Base-by-base conservation (phyloP, 768 basidiomycete species). In the Lactifluus subvellereus region DNA sequence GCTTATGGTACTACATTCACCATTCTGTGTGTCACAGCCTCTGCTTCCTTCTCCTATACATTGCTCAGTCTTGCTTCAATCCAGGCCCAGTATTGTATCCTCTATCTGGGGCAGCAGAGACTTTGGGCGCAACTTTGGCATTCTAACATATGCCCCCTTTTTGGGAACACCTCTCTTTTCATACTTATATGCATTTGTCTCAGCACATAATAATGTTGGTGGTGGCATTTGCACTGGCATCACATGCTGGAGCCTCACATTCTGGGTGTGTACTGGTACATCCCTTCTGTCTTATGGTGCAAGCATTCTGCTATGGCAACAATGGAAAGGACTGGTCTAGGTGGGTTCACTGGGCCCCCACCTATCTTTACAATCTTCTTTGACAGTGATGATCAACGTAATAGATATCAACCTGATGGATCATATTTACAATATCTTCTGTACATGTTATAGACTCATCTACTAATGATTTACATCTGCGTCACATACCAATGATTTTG, bases 81-180 rank as follows among this genome's bases (percentile, higher is more conserved):
- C 38, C 66, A 89, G 87, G 13, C 89, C 91, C 2, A 84, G 87
- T 57, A 79, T 93, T 33, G 74, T 90, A 4, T 83, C 85, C 2
- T 78, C 86, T 1, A 77, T 88, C 27, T 93, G 89, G 88, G 91
- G 91, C 13, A 71, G 79, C 32, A 69, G 77, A n/a, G 80, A 89
- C 64, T 75, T 86, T 5, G 91, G 84, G 9, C 83, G 91, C 60
- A 93, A 93, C 72, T 92, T 84, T 62, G 89, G 89, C 30, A 72
- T 89, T 42, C 69, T 90, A 60, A 83, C 86, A 53, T 90, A 89
- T 67, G 84, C 89, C 0, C 86, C 89, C 5, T 88, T 91, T 72
- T 72, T 84, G 30, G 90, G 89, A 6, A 90, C 89, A 0, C 83
- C 88, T 1, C 40, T 84, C 0, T 91, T 91, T 71, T 90, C 91